phyloP scores from a whole-genome alignment of 2,329 filamentous ascomycete species.

The Neonectria ditissima region DNA sequence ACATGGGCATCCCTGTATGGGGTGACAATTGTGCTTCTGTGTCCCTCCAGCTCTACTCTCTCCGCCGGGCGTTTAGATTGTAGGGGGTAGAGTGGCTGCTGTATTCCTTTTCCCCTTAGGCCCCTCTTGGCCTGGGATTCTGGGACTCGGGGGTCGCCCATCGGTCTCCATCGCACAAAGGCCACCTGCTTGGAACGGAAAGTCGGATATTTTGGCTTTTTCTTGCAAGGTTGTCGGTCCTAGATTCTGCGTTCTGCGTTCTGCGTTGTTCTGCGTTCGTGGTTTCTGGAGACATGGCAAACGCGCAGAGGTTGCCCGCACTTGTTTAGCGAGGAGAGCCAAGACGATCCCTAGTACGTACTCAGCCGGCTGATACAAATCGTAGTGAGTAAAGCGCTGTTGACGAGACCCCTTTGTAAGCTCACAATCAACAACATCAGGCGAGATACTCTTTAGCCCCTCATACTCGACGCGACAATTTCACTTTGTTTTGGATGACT shows the following conservation, averaged over 20 bases:
- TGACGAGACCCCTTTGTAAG: constrained; percentile 16
- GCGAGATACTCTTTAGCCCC: constrained; percentile 12
- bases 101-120: constrained; percentile 11
- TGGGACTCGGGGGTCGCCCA: constrained; percentile 10
- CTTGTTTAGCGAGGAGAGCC: constrained; percentile 31
- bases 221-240: constrained; percentile 17
- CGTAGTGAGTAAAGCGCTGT: constrained; percentile 16
- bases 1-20: constrained; percentile 37
- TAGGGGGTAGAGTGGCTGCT: constrained; percentile 33
- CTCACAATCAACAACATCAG: constrained; percentile 19
- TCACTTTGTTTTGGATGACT: constrained; percentile 3
- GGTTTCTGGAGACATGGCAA: constrained; percentile 17
- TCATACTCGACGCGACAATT: not conserved
- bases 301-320: constrained; percentile 24
- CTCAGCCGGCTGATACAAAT: not conserved
- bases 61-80: constrained; percentile 33
- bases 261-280: not conserved
- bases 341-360: constrained; percentile 21
- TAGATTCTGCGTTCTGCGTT: constrained; percentile 8
- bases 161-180: constrained; percentile 14
- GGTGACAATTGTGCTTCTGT: constrained; percentile 29
- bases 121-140: not conserved
- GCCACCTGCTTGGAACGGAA: constrained; percentile 30
- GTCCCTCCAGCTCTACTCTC: constrained; percentile 6
- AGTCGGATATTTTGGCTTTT: constrained; percentile 30